These are phyloP conservation scores for Irpex sp. DNA, from an alignment of 1,284 basidiomycete genomes.

Conservation along the genomic window DNA sequence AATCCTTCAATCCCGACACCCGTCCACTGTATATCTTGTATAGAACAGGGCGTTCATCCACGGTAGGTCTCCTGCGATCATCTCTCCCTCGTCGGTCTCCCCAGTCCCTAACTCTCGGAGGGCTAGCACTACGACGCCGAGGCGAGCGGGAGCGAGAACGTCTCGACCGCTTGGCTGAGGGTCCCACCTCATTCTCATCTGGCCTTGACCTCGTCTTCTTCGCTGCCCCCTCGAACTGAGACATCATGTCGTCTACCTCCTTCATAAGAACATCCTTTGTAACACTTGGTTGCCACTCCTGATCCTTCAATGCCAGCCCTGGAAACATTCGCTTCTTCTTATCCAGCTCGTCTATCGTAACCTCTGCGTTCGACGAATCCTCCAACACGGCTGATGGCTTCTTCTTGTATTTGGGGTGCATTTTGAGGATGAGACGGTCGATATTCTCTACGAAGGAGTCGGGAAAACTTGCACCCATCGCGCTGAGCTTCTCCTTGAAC, in stretches of 20 bases:
- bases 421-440: slow-evolving; percentile 88
- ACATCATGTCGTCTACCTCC: slow-evolving; percentile 86
- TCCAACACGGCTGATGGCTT: slow-evolving; percentile 37
- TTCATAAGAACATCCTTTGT: slow-evolving; percentile 66
- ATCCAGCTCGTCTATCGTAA: slow-evolving; percentile 55
- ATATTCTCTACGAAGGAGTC: slow-evolving; percentile 89
- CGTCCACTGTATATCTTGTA: slow-evolving; percentile 95
- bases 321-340: slow-evolving; percentile 86
- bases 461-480: slow-evolving; percentile 83
- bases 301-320: slow-evolving; percentile 82
- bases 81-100: slow-evolving; percentile 40
- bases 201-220: slow-evolving; percentile 48
- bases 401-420: slow-evolving; percentile 97
- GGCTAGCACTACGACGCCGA: slow-evolving; percentile 34
- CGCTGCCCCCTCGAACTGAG: slow-evolving; percentile 64
- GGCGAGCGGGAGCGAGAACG: slow-evolving; percentile 40
- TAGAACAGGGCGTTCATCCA: slow-evolving; percentile 83
- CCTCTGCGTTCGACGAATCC: slow-evolving; percentile 28
- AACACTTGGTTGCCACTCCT: slow-evolving; percentile 50
- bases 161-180: slow-evolving; percentile 53
- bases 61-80: slow-evolving; percentile 31
- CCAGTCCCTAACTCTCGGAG: slow-evolving; percentile 42
- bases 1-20: slow-evolving; percentile 86
- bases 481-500: slow-evolving; percentile 82
- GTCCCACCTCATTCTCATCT: slow-evolving; percentile 38